Base-by-base conservation (phyloP, 352 stramenopile genomes). In the Globisporangium polare region DNA sequence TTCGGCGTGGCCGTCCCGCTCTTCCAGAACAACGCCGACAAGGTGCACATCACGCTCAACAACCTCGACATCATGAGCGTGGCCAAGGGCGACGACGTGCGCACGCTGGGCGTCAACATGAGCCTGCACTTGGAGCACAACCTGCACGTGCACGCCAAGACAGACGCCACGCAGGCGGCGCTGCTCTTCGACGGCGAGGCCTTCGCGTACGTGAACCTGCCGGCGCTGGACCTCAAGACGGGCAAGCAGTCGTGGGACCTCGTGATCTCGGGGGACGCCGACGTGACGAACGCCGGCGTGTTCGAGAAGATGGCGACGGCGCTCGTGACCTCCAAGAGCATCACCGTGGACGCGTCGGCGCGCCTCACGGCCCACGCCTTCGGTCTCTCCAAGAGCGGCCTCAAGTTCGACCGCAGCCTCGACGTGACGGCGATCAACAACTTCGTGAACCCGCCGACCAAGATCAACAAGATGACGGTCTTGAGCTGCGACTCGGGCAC, bases 11-110 rank as follows among this genome's bases (percentile, higher is more conserved):
- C 86, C 50, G 70, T 68, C 37, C 70, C 73, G 22, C 62, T 90
- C 35, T 87, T 89, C 68, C 78, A 92, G 63, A 72, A 75, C 50
- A 78, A 83, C 60, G 69, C 75, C 43, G 71, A 90, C 68, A 69
- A 78, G 26, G 79, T 88, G 51, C 54, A 77, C 26, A 49, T 92
- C 41, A 64, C 59, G 12, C 65, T 90, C 61, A 89, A 90, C 70
- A 83, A 87, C 64, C 57, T 92, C 51, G 83, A 90, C 66, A 73
- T 90, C 53, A 73, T 77, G 57, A 59, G 56, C 29, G 65, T 89
- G 33, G 55, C 70, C 20, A 70, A 63, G 31, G 74, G 68, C 49
- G 53, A 62, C 15, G 57, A 60, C 29, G 53, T 52, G 22, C 66
- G 68, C 35, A 62, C 60, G 8, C 60, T 86, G 29, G 76, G 64